Percentiles rank a stretch among this genome's conserved stretches.
These are phyloP conservation scores for Magnusiomyces tetraspermus DNA, from an alignment of 1,139 yeast species.

Conservation along the genomic window DNA sequence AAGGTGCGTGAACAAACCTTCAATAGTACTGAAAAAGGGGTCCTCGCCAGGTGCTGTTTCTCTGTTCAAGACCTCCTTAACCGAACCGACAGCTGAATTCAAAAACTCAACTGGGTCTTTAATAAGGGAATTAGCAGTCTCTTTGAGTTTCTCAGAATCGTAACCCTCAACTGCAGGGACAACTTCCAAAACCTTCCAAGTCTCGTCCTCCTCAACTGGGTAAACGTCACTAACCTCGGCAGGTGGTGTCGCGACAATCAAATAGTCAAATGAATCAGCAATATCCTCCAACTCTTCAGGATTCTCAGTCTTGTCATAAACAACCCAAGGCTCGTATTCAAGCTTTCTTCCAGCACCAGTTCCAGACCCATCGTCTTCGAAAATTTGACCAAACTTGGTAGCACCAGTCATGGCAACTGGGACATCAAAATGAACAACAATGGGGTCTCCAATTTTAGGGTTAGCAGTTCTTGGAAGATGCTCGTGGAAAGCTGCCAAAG, in stretches of 20 bases:
- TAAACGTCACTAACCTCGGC: constrained; percentile 21
- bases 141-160: constrained; percentile 6
- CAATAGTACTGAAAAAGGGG: too few species aligned
- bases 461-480: too few species aligned
- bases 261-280: constrained; percentile 52
- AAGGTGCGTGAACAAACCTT: too few species aligned
- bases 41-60: too few species aligned
- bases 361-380: constrained; percentile 21
- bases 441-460: too few species aligned
- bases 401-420: constrained; percentile 87
- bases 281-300: constrained; percentile 30
- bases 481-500: too few species aligned
- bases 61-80: too few species aligned
- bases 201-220: constrained; percentile 20
- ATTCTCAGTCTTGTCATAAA: constrained; percentile 70
- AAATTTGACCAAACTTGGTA: constrained; percentile 58
- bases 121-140: too few species aligned
- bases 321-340: constrained; percentile 26
- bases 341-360: background rate
- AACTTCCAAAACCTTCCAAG: constrained; percentile 37
- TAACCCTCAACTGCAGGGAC: constrained; percentile 34
- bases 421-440: constrained; percentile 59
- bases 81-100: too few species aligned
- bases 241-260: constrained; percentile 41
- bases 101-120: too few species aligned